Conservation (phyloP, 768 basidiomycete species). For the Psilocybe azurescens region DNA sequence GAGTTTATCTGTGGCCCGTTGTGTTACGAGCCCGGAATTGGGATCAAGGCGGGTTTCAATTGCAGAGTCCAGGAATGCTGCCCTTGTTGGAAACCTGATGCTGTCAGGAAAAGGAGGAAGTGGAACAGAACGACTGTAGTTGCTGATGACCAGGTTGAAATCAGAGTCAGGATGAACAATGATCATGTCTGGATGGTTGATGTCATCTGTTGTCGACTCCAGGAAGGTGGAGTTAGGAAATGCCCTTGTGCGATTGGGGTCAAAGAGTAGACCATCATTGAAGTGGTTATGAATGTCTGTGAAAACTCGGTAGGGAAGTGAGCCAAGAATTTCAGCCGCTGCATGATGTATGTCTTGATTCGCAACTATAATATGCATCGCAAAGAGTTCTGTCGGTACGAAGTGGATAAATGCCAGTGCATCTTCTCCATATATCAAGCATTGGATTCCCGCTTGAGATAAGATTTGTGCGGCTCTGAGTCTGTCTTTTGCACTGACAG, state of each 20-base stretch:
- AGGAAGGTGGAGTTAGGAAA: neutral
- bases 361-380: constrained; percentile 2
- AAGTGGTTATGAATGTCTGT: neutral
- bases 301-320: neutral
- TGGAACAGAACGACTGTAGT: too few species aligned
- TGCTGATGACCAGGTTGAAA: too few species aligned
- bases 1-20: too few species aligned
- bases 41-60: too few species aligned
- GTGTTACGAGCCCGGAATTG: too few species aligned
- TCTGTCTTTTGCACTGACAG: neutral
- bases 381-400: neutral
- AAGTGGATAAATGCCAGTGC: neutral
- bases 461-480: neutral
- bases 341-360: neutral
- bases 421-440: constrained; percentile 10
- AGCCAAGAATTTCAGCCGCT: neutral
- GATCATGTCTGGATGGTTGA: neutral
- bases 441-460: neutral
- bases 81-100: too few species aligned
- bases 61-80: too few species aligned
- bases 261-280: neutral
- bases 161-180: neutral
- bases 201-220: neutral
- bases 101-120: too few species aligned
- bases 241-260: constrained; percentile 3